A percentile compares a stretch with the other conserved stretches of the same genome.
Evolutionary conservation across 116 monocot species (phyloP).

Genomic region (Trichopus zeylanicus): DNA sequence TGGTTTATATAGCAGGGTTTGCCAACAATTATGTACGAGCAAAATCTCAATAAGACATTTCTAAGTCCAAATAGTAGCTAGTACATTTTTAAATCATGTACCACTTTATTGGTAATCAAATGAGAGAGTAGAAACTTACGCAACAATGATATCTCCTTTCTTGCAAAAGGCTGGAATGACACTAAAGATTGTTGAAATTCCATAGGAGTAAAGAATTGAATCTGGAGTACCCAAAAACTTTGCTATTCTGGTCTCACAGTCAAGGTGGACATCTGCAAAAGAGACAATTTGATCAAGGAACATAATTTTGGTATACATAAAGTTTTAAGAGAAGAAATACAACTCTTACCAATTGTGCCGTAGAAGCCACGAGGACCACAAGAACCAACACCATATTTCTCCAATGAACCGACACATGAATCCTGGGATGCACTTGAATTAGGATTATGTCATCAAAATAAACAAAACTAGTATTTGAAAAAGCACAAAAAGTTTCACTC

Average conservation of each 20-base stretch:
- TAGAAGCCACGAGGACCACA: slow-evolving; percentile 97
- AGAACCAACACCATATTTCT: slow-evolving; percentile 99
- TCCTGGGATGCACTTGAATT: slow-evolving; percentile 30
- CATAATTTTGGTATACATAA: not conserved
- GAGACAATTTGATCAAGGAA: slow-evolving; percentile 3
- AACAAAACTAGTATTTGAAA: not conserved
- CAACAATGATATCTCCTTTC: slow-evolving; percentile 98
- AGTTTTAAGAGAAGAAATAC: not conserved
- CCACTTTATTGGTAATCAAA: no score
- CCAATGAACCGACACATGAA: slow-evolving; percentile 73
- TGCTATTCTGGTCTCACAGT: slow-evolving; percentile 84
- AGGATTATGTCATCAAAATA: not conserved
- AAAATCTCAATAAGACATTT: no score
- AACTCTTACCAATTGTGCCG: slow-evolving; percentile 74
- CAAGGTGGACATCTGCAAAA: slow-evolving; percentile 90
- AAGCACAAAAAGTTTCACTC: slow-evolving; percentile 18
- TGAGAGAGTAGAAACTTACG: slow-evolving; percentile 49
- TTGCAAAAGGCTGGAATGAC: slow-evolving; percentile 99
- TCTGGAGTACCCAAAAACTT: slow-evolving; percentile 94
- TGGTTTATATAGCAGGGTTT: no score
- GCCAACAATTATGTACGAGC: no score
- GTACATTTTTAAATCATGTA: no score
- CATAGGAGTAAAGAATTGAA: slow-evolving; percentile 93
- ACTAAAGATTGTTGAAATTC: slow-evolving; percentile 97
- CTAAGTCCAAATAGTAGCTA: not conserved